phyloP scores from a whole-genome alignment of 2,329 filamentous ascomycete species.

The Mycosphaerella sp. region DNA sequence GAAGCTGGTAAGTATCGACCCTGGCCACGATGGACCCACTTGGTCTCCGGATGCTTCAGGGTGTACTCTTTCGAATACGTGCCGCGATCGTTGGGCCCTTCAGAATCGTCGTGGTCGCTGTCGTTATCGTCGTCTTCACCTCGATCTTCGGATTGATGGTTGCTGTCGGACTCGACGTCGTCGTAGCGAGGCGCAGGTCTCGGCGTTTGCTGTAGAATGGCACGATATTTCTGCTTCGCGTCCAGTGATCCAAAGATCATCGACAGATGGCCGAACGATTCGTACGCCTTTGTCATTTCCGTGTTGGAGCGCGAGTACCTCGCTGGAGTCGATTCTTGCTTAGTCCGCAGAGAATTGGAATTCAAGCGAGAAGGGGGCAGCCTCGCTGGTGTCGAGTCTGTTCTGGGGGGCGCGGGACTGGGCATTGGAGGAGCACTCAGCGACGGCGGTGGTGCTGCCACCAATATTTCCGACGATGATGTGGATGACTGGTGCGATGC shows the following conservation, averaged over 20 bases:
- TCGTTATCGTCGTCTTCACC: not conserved
- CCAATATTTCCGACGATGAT: not conserved
- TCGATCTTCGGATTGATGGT: not conserved
- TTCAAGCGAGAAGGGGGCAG: not conserved
- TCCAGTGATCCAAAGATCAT: constrained; percentile 9
- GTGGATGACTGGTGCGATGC: not conserved
- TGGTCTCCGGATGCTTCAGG: constrained; percentile 28
- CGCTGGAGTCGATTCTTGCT: not conserved
- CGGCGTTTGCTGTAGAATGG: constrained; percentile 10
- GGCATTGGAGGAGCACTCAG: not conserved
- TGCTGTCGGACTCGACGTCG: not conserved
- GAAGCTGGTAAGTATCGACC: constrained; percentile 30
- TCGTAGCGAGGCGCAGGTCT: not conserved
- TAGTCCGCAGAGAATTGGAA: not conserved
- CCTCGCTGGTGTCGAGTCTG: not conserved
- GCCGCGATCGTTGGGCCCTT: constrained; percentile 29
- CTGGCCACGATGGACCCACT: constrained; percentile 33
- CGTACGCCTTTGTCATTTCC: not conserved
- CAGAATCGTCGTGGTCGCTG: constrained; percentile 2
- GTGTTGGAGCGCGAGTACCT: not conserved
- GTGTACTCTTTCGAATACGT: constrained; percentile 32
- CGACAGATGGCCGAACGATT: constrained; percentile 1
- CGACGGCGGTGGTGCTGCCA: not conserved
- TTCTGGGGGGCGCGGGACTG: not conserved
- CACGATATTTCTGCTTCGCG: constrained; percentile 10